phyloP scores from a whole-genome alignment of 805 yeast species.

The Starmerella apicola region DNA sequence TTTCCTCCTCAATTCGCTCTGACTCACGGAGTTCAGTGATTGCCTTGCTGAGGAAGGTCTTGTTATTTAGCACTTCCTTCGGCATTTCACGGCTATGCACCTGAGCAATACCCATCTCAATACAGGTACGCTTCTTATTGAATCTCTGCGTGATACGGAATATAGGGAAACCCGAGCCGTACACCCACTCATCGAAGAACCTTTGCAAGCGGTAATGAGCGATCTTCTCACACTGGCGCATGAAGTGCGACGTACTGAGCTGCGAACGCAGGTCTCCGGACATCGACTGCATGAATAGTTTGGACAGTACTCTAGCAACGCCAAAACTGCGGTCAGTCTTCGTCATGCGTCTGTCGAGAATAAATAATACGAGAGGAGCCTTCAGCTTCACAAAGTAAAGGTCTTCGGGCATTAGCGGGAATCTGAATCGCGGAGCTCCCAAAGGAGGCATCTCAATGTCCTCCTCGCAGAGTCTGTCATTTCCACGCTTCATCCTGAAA shows the following conservation, averaged over 20 bases:
- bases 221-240: conserved; percentile 88
- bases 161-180: conserved; percentile 76
- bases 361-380: conserved; percentile 73
- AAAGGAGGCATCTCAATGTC: conserved; percentile 75
- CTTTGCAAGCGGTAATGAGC: conserved; percentile 69
- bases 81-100: conserved; percentile 42
- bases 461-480: conserved; percentile 54
- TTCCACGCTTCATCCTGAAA: conserved; percentile 50
- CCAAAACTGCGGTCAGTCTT: conserved; percentile 94
- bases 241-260: conserved; percentile 73
- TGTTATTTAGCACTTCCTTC: conserved; percentile 25
- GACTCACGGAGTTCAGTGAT: conserved; percentile 18
- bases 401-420: conserved; percentile 53
- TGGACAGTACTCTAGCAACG: conserved; percentile 78
- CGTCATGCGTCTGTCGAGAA: conserved; percentile 84
- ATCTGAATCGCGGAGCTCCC: conserved; percentile 54
- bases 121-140: conserved; percentile 83
- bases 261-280: conserved; percentile 78
- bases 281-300: conserved; percentile 85
- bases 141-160: conserved; percentile 83
- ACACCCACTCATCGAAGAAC: conserved; percentile 90
- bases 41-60: conserved; percentile 33
- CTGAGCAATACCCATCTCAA: conserved; percentile 90
- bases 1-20: conserved; percentile 7
- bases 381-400: conserved; percentile 61